phyloP scores from a whole-genome alignment of 257 asterid species.

The Nicotiana obtusifolia region DNA sequence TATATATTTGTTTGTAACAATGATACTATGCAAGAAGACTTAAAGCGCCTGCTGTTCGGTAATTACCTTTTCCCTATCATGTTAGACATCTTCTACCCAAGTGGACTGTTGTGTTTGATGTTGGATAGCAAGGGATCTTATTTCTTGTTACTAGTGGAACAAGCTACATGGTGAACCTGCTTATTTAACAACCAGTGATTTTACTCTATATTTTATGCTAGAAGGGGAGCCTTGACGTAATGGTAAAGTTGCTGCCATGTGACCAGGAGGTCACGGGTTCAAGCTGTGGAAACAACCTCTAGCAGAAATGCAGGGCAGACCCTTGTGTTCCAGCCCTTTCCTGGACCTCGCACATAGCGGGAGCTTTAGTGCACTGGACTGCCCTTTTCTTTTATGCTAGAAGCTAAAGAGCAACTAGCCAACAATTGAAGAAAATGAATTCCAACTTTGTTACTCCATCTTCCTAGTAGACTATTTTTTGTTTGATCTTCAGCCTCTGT shows the following conservation, averaged over 20 bases:
- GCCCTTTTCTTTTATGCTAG: background rate
- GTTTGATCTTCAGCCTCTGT: background rate
- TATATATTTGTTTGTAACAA: conserved; percentile 96
- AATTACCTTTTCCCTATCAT: conserved; percentile 17
- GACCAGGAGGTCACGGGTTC: too few species aligned
- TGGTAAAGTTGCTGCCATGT: too few species aligned
- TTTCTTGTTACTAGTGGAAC: background rate
- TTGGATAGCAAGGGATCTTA: background rate
- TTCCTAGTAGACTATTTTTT: background rate
- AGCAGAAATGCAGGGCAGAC: too few species aligned
- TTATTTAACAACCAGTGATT: background rate
- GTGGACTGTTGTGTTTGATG: background rate
- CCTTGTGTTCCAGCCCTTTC: too few species aligned
- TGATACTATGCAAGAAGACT: conserved; percentile 95
- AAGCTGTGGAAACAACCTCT: too few species aligned
- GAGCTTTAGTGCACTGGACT: too few species aligned
- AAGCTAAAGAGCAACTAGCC: background rate
- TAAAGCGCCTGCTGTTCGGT: conserved; percentile 91
- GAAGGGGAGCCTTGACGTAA: background rate
- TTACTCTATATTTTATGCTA: background rate
- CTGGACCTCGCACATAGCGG: too few species aligned
- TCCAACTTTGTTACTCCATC: background rate
- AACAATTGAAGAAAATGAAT: background rate
- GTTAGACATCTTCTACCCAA: background rate
- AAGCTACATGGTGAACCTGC: background rate